Conservation (phyloP, 1,139 yeast genomes). For the Candida tropicalis region DNA sequence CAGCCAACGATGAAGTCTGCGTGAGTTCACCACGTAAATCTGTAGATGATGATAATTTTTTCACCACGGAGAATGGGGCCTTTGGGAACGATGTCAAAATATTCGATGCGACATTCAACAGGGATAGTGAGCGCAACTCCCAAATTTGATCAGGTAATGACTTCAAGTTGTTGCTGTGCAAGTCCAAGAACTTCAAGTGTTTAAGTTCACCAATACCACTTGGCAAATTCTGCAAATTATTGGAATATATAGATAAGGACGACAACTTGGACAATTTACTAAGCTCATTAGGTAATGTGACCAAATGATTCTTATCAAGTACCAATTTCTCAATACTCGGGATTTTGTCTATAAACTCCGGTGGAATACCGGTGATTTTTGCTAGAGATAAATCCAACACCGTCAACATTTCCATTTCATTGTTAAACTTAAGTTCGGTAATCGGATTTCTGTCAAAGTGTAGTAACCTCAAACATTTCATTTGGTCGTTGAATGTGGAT, state of each 20-base stretch:
- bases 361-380: constrained; percentile 73
- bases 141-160: constrained; percentile 69
- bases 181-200: constrained; percentile 69
- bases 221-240: constrained; percentile 78
- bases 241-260: constrained; percentile 70
- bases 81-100: constrained; percentile 68
- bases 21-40: constrained; percentile 6
- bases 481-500: constrained; percentile 65
- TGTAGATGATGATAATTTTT: constrained; percentile 34
- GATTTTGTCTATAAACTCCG: constrained; percentile 61
- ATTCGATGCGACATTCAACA: constrained; percentile 80
- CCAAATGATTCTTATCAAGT: constrained; percentile 82
- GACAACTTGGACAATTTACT: constrained; percentile 60
- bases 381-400: constrained; percentile 81
- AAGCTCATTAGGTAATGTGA: constrained; percentile 72
- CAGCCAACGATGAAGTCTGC: constrained; percentile 41
- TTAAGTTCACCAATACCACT: constrained; percentile 60
- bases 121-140: constrained; percentile 58
- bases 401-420: constrained; percentile 61
- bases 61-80: constrained; percentile 45
- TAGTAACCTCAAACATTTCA: constrained; percentile 56
- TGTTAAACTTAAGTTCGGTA: constrained; percentile 67
- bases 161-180: constrained; percentile 85
- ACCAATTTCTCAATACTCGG: constrained; percentile 73
- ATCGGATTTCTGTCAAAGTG: constrained; percentile 71